Evolutionary conservation across 2,329 filamentous ascomycete genomes (phyloP).

Genomic region (Arthroderma uncinatum): DNA sequence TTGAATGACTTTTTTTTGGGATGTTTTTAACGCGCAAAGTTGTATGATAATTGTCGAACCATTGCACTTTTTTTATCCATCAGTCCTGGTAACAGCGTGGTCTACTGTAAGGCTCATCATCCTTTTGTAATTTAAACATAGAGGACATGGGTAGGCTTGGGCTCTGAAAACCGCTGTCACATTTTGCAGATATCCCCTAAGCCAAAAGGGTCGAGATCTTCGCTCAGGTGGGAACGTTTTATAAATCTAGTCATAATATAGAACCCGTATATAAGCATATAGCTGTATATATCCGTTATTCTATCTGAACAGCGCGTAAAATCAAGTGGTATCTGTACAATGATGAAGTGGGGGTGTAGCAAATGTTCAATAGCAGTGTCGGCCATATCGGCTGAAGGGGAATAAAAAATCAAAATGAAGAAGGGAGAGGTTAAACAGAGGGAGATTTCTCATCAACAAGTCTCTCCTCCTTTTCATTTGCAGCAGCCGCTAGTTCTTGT

Average conservation of each 20-base stretch:
- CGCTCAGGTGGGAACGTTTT: background rate
- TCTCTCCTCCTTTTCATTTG: background rate
- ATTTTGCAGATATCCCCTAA: background rate
- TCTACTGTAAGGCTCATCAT: background rate
- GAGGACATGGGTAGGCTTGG: background rate
- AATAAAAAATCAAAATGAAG: background rate
- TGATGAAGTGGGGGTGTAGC: background rate
- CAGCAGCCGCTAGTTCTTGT: constrained; percentile 25
- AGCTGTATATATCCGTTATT: background rate
- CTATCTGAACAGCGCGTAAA: background rate
- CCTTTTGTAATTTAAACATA: background rate
- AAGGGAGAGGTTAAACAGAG: background rate
- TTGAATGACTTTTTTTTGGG: constrained; percentile 3
- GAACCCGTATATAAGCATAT: background rate
- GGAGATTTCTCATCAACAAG: background rate
- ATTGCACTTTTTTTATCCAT: background rate
- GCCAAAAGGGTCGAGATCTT: background rate
- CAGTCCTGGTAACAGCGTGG: background rate
- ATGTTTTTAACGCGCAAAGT: background rate
- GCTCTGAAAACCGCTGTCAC: background rate
- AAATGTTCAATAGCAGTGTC: background rate
- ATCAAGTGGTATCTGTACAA: constrained; percentile 5
- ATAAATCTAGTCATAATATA: background rate
- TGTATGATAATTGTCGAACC: background rate
- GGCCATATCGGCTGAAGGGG: background rate